Conservation (phyloP, 129 eudicot genomes). For the carrot (Daucus carota) region DNA sequence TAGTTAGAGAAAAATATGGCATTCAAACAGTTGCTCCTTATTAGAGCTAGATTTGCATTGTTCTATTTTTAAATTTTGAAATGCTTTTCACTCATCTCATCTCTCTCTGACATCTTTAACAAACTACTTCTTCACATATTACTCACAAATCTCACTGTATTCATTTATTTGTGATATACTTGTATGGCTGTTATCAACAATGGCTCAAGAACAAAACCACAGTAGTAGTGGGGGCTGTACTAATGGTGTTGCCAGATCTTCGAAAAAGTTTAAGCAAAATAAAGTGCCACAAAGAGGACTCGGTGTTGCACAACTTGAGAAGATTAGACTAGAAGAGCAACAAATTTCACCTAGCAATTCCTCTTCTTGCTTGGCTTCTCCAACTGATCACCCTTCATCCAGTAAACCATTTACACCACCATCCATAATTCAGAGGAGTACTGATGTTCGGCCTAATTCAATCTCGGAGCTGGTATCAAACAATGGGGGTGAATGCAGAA, state of each 20-base stretch:
- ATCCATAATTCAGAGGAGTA: constrained; percentile 14
- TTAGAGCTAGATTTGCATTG: constrained; percentile 42
- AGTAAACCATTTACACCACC: constrained; percentile 16
- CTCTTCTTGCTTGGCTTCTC: constrained; percentile 27
- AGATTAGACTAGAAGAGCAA: constrained; percentile 66
- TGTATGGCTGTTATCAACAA: constrained; percentile 52
- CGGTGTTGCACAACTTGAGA: constrained; percentile 96
- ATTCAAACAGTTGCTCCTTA: constrained; percentile 35
- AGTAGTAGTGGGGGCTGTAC: constrained; percentile 25
- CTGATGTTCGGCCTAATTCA: constrained; percentile 17
- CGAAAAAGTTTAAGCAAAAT: constrained; percentile 57
- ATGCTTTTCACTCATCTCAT: constrained; percentile 19
- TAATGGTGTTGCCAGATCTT: constrained; percentile 29
- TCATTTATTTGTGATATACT: not conserved
- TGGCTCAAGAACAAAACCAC: constrained; percentile 60
- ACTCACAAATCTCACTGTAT: constrained; percentile 17
- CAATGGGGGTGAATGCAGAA: constrained; percentile 3
- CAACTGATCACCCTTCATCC: constrained; percentile 18
- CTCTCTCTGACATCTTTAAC: constrained; percentile 31
- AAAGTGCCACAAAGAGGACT: constrained; percentile 92
- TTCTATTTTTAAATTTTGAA: constrained; percentile 30
- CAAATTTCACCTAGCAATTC: constrained; percentile 42
- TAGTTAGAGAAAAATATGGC: constrained; percentile 15
- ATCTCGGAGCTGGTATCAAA: constrained; percentile 7
- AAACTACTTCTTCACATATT: constrained; percentile 17